phyloP scores from a whole-genome alignment of 2,329 filamentous ascomycete species.

The Verticillium nonalfalfae region DNA sequence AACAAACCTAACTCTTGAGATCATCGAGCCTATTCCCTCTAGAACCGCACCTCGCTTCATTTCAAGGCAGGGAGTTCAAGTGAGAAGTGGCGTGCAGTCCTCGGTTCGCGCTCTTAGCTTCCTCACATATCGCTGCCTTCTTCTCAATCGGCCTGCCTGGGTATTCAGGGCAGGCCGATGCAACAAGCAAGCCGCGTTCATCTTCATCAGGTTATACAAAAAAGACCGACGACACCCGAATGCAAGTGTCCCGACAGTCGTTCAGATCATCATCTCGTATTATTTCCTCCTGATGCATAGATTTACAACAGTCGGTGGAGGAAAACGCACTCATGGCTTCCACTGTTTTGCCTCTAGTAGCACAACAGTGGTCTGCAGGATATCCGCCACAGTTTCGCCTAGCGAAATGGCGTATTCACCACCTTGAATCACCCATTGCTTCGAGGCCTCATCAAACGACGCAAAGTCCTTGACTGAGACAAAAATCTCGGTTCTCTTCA shows the following conservation, averaged over 20 bases:
- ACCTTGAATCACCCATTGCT: slow-evolving; percentile 19
- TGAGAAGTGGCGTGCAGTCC: too few relatives aligned
- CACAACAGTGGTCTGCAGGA: slow-evolving; percentile 4
- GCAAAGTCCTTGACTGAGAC: slow-evolving; percentile 18
- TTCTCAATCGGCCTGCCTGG: too few relatives aligned
- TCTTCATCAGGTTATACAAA: too few relatives aligned
- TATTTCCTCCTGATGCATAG: neutral
- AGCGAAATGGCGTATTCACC: slow-evolving; percentile 19
- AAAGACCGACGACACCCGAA: too few relatives aligned
- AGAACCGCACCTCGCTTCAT: too few relatives aligned
- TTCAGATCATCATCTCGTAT: neutral
- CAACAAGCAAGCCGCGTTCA: too few relatives aligned
- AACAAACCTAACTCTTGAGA: neutral
- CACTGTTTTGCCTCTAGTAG: neutral
- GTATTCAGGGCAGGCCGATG: too few relatives aligned
- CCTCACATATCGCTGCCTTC: too few relatives aligned
- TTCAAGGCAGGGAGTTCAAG: neutral
- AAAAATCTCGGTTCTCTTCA: slow-evolving; percentile 6
- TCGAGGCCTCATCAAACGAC: slow-evolving; percentile 15
- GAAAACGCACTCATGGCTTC: neutral
- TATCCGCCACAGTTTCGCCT: slow-evolving; percentile 17
- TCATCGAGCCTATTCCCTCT: neutral
- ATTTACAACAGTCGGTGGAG: too few relatives aligned
- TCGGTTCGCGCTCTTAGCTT: too few relatives aligned
- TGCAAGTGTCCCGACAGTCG: neutral